Evolutionary conservation across 2,329 filamentous ascomycete genomes (phyloP), one percentile per base, ranked within the genome.

Genomic region (Trichoderma sp.): DNA sequence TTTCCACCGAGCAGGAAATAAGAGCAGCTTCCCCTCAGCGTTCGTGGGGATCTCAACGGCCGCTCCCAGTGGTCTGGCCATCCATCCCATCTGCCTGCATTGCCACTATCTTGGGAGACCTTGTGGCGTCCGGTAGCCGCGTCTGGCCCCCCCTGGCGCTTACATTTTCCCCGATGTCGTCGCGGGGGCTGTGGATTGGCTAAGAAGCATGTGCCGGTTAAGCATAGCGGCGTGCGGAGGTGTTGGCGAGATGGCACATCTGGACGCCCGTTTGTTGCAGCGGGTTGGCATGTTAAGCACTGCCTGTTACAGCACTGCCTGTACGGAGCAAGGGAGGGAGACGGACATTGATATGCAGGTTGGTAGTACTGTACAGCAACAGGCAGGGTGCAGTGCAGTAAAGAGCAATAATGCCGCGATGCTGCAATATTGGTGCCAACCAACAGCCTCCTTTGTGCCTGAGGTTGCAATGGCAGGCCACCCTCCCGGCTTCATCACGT

Each of bases 181-280:
- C 61, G 61, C 50, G n/a, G 60, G 60, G 60, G 35, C 9, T 22
- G 50, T 42, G 27, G 37, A 64, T 65, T 57, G 52, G 63, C 63
- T 48, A 22, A 48, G 52, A 19, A 56, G 35, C 27, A 63, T 15
- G 34, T 50, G 59, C 59, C 59, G 59, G 29, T 63, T 63, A 63
- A 63, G 59, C 59, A 52, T 57, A 65, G 52, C 13, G 54, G 50
- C 27, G 63, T 65, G 63, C 63, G 63, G 63, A 65, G 63, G 29
- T 19, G 25, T 34, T 57, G 34, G 61, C 61, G 34, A 34, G 19
- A 8, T 17, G 13, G 13, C 52, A 54, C 22, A 32, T 34, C 35
- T 15, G 3, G 12, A n/a, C 29, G n/a, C 50, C n/a, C 19, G 53
- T 35, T 48, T 35, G 54, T 48, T 29, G 15, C 42, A 22, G 19